Conservation (phyloP, 2,329 filamentous ascomycete genomes). For the Diaporthe vaccinii region DNA sequence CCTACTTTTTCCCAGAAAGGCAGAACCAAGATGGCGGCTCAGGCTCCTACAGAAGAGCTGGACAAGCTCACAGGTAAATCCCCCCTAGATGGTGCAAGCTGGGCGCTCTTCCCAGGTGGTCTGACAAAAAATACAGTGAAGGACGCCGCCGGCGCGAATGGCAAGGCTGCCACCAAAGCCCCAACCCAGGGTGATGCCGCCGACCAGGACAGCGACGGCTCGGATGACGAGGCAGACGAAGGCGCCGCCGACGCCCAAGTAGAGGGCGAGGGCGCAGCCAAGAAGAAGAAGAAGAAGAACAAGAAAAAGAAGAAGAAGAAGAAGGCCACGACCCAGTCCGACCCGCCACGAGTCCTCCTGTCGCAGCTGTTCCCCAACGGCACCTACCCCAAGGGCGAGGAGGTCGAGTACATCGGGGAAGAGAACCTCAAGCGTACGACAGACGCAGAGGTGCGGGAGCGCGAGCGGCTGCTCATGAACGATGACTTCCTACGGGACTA, state of each 20-base stretch:
- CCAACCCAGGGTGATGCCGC: slow-evolving; percentile 55
- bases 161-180: slow-evolving; percentile 55
- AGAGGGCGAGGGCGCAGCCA: slow-evolving; percentile 58
- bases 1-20: slow-evolving; percentile 9
- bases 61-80: slow-evolving; percentile 56
- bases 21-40: slow-evolving; percentile 55
- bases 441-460: slow-evolving; percentile 85
- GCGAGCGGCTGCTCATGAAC: slow-evolving; percentile 78
- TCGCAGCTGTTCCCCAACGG: slow-evolving; percentile 80
- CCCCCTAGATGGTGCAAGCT: background rate
- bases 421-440: slow-evolving; percentile 86
- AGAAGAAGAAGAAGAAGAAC: slow-evolving; percentile 89
- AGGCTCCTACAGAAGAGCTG: slow-evolving; percentile 56
- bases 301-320: slow-evolving; percentile 80
- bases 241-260: slow-evolving; percentile 53
- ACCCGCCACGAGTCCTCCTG: slow-evolving; percentile 80
- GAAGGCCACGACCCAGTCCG: slow-evolving; percentile 77
- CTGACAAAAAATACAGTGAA: slow-evolving; percentile 51
- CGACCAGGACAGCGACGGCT: slow-evolving; percentile 60
- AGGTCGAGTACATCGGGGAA: slow-evolving; percentile 78
- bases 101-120: background rate
- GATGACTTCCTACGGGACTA: slow-evolving; percentile 84
- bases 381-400: slow-evolving; percentile 82
- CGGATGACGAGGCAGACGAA: slow-evolving; percentile 66
- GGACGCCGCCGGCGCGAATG: slow-evolving; percentile 54